Percentiles rank a stretch among this genome's conserved stretches.
Conservation (phyloP, 192 early-diverging fungal genomes). For the Geranomyces michiganensis region DNA sequence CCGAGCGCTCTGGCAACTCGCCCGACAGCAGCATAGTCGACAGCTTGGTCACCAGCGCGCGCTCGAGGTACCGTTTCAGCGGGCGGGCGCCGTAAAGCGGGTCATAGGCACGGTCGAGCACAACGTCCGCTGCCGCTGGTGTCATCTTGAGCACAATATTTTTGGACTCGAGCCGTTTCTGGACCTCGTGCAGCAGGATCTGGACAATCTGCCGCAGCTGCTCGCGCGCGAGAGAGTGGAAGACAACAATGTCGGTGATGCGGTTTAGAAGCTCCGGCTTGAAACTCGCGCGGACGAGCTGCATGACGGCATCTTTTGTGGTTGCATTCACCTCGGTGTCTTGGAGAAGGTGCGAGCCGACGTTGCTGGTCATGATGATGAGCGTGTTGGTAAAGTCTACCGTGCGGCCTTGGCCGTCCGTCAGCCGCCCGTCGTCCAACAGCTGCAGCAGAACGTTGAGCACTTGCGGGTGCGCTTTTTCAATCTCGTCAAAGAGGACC, state of each 20-base stretch:
- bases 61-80: constrained; percentile 85
- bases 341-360: constrained; percentile 70
- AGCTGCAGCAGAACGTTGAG: constrained; percentile 93
- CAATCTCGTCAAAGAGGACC: constrained; percentile 96
- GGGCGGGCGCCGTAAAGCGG: constrained; percentile 95
- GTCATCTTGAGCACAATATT: constrained; percentile 74
- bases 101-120: constrained; percentile 83
- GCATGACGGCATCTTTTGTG: constrained; percentile 68
- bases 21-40: constrained; percentile 71
- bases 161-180: constrained; percentile 71
- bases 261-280: constrained; percentile 96
- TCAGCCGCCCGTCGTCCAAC: constrained; percentile 95
- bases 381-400: constrained; percentile 96
- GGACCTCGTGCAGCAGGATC: constrained; percentile 69
- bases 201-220: constrained; percentile 72
- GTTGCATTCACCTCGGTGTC: constrained; percentile 8
- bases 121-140: constrained; percentile 70
- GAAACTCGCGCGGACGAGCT: constrained; percentile 77
- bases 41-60: constrained; percentile 80
- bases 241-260: constrained; percentile 91
- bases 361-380: constrained; percentile 94
- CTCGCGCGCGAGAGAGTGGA: constrained; percentile 65
- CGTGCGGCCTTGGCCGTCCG: constrained; percentile 88
- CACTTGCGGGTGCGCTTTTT: constrained; percentile 93
- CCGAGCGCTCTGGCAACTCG: constrained; percentile 56